Evolutionary conservation across 495 filamentous ascomycete species (phyloP).

Genomic region (Extremus antarcticus): DNA sequence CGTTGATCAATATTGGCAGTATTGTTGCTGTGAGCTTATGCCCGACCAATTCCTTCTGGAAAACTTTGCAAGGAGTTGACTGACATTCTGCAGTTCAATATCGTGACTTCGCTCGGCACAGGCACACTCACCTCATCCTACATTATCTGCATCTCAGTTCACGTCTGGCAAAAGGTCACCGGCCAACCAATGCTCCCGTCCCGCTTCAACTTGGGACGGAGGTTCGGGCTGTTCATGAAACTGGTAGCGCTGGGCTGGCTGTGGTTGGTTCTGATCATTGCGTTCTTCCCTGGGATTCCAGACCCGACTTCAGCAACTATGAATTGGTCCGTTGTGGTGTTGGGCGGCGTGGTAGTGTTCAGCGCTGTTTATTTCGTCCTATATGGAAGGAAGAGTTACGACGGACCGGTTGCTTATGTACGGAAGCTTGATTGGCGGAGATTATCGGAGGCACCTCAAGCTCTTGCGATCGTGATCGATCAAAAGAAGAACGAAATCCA

Average conservation of each 20-base stretch:
- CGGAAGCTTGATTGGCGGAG: too few species aligned
- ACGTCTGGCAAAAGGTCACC: conserved; percentile 9
- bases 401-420: conserved; percentile 18
- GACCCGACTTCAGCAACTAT: conserved; percentile 6
- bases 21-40: conserved; percentile 5
- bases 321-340: conserved; percentile 21
- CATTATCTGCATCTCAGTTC: conserved; percentile 1
- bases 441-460: too few species aligned
- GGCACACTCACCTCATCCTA: conserved; percentile 12
- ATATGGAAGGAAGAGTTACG: conserved; percentile 14
- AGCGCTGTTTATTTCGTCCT: conserved; percentile 8
- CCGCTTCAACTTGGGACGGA: conserved; percentile 6
- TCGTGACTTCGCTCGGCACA: neutral
- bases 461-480: too few species aligned
- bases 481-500: too few species aligned
- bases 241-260: conserved; percentile 3
- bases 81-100: too few species aligned
- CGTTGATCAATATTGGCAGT: conserved; percentile 14
- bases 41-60: neutral
- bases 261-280: conserved; percentile 5
- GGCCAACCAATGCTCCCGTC: conserved; percentile 12
- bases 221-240: conserved; percentile 8
- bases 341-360: conserved; percentile 10
- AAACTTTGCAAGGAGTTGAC: too few species aligned
- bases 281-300: conserved; percentile 1